These are phyloP conservation scores for Pichia cephalocereana DNA, from an alignment of 805 yeast species.

Conservation along the genomic window DNA sequence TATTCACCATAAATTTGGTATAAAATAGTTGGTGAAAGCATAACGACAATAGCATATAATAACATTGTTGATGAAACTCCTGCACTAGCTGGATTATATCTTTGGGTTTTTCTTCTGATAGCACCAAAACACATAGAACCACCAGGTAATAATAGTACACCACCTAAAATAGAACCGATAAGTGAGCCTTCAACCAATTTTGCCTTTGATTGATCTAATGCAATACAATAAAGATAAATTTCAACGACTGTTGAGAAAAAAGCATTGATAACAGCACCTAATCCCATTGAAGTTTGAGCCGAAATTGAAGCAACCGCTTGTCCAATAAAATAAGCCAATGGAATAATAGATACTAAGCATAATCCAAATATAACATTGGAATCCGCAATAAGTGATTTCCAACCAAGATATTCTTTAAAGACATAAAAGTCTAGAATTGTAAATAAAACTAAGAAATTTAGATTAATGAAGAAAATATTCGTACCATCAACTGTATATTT, in stretches of 20 bases:
- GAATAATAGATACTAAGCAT: slow-evolving; percentile 78
- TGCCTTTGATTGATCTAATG: slow-evolving; percentile 77
- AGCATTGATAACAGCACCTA: slow-evolving; percentile 97
- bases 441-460: slow-evolving; percentile 69
- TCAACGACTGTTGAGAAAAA: slow-evolving; percentile 95
- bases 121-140: slow-evolving; percentile 98
- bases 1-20: slow-evolving; percentile 87
- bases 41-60: slow-evolving; percentile 78
- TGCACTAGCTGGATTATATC: slow-evolving; percentile 93
- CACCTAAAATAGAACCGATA: slow-evolving; percentile 90
- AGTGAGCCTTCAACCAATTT: slow-evolving; percentile 90
- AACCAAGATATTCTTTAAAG: slow-evolving; percentile 36
- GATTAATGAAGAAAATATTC: slow-evolving; percentile 81
- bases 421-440: slow-evolving; percentile 73
- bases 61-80: slow-evolving; percentile 97
- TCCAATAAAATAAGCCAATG: slow-evolving; percentile 93
- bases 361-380: slow-evolving; percentile 61
- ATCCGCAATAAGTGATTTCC: slow-evolving; percentile 41
- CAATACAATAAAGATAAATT: slow-evolving; percentile 85
- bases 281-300: slow-evolving; percentile 98
- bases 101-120: slow-evolving; percentile 78
- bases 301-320: slow-evolving; percentile 99
- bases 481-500: slow-evolving; percentile 96
- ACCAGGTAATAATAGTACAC: slow-evolving; percentile 86
- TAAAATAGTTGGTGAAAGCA: slow-evolving; percentile 86